These are phyloP conservation scores for Fusarium mexicanum DNA, from an alignment of 2,329 filamentous ascomycete genomes.

Conservation along the genomic window DNA sequence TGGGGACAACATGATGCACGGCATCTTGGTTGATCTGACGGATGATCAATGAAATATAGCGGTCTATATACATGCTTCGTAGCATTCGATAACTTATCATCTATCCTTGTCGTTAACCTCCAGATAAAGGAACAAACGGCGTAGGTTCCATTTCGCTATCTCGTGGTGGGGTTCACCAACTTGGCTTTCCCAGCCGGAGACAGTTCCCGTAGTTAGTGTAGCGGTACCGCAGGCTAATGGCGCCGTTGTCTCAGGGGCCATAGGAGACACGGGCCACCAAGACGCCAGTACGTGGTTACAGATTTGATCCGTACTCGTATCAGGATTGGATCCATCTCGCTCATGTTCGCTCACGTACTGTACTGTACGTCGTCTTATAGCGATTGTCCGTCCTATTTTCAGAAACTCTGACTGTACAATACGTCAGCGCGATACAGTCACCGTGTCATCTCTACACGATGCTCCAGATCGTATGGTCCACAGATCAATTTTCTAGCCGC, in stretches of 20 bases:
- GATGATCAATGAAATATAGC: neutral
- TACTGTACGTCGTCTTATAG: neutral
- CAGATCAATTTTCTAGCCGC: constrained; percentile 23
- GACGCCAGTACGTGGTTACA: constrained; percentile 8
- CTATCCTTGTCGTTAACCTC: neutral
- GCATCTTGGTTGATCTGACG: neutral
- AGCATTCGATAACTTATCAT: neutral
- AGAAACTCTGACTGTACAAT: constrained; percentile 19
- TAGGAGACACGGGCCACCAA: constrained; percentile 3
- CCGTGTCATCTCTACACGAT: constrained; percentile 31
- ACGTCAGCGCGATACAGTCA: constrained; percentile 21
- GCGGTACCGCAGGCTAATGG: constrained; percentile 35
- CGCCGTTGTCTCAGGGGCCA: constrained; percentile 37
- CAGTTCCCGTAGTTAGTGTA: constrained; percentile 41
- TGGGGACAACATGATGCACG: neutral
- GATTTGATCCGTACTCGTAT: constrained; percentile 37
- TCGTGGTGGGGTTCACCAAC: constrained; percentile 18
- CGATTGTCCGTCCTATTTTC: constrained; percentile 11
- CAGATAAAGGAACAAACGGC: neutral
- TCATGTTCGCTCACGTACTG: neutral
- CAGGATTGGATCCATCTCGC: constrained; percentile 30
- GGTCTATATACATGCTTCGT: neutral
- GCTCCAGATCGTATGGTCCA: constrained; percentile 14
- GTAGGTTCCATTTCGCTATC: constrained; percentile 12
- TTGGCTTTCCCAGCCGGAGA: constrained; percentile 39